Conservation (phyloP, 345 rosid genomes). For the Citrus inodora region DNA sequence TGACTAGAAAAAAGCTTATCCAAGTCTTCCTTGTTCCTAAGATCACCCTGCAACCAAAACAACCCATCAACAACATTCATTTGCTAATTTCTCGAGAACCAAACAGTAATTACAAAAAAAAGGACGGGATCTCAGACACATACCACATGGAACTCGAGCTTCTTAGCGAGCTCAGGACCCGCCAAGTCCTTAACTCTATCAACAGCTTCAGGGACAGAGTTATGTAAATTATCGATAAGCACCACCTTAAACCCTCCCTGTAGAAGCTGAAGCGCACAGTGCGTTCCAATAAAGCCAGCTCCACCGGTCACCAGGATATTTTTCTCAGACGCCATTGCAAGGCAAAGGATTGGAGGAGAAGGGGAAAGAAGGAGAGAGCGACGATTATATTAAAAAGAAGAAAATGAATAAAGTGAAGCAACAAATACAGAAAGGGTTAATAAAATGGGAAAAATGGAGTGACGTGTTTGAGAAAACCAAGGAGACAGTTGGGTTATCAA, state of each 20-base stretch:
- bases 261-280: slow-evolving; percentile 84
- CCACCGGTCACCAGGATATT: slow-evolving; percentile 89
- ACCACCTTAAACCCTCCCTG: slow-evolving; percentile 71
- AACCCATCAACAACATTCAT: not conserved
- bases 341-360: not conserved
- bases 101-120: not conserved
- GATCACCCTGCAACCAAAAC: slow-evolving; percentile 67
- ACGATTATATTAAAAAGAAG: not conserved
- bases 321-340: slow-evolving; percentile 39
- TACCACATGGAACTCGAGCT: slow-evolving; percentile 75
- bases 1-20: slow-evolving; percentile 73
- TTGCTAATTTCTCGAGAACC: not conserved
- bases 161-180: slow-evolving; percentile 68
- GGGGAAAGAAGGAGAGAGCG: too few species aligned
- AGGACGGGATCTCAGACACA: not conserved
- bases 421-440: not conserved
- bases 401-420: not conserved
- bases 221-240: slow-evolving; percentile 84
- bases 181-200: slow-evolving; percentile 73
- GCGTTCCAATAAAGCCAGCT: slow-evolving; percentile 96
- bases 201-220: slow-evolving; percentile 75
- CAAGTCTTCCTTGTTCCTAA: slow-evolving; percentile 76
- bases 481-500: slow-evolving; percentile 20
- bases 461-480: slow-evolving; percentile 32
- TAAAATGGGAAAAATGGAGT: not conserved